Evolutionary conservation across 345 rosid genomes (phyloP).

Genomic region (Aurinia saxatilis): DNA sequence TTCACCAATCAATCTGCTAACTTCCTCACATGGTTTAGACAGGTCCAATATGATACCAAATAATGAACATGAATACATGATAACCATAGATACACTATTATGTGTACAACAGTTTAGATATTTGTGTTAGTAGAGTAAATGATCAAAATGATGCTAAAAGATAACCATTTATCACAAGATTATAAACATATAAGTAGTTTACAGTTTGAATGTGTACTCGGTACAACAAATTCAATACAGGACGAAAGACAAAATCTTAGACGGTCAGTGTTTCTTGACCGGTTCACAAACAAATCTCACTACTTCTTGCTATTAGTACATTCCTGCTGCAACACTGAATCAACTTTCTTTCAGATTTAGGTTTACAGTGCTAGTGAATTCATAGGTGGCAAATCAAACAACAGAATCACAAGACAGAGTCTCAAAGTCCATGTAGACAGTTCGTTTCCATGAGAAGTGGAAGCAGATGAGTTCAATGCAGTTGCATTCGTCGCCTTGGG

Average conservation of each 20-base stretch:
- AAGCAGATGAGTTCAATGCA: conserved; percentile 33
- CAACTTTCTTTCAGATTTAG: neutral
- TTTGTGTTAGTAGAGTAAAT: no score
- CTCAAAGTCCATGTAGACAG: conserved; percentile 16
- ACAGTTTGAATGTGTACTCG: conserved; percentile 12
- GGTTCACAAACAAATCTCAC: no score
- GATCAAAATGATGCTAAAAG: no score
- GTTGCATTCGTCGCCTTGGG: conserved; percentile 44
- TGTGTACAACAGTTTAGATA: no score
- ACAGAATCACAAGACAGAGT: conserved; percentile 20
- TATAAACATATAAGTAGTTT: neutral
- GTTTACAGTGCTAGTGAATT: neutral
- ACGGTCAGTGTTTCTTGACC: conserved; percentile 7
- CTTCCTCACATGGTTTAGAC: no score
- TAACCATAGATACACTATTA: no score
- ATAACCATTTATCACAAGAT: neutral
- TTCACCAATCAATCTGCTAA: no score
- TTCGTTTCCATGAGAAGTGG: neutral
- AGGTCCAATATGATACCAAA: no score
- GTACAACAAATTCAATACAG: conserved; percentile 11
- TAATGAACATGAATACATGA: no score
- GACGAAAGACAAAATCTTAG: conserved; percentile 6
- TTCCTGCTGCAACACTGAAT: neutral
- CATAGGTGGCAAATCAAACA: conserved; percentile 6
- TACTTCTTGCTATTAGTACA: neutral